A percentile compares a stretch with the other conserved stretches of the same genome.
Evolutionary conservation across 2,329 filamentous ascomycete species (phyloP).

Genomic region (Monilinia aucupariae): DNA sequence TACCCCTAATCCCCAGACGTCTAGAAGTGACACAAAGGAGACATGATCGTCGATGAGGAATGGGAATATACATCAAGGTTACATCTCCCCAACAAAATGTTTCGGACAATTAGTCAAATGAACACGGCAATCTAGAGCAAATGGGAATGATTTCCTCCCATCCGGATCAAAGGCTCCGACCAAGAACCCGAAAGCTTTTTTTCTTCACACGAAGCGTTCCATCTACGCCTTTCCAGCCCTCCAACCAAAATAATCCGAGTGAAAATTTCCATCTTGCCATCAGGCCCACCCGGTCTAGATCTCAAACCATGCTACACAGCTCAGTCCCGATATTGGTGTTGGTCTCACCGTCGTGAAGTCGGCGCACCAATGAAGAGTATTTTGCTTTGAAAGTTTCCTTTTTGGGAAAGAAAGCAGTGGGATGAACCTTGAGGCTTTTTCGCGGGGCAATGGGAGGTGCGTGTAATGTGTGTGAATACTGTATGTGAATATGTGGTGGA

Average conservation of each 20-base stretch:
- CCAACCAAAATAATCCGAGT: neutral
- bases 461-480: neutral
- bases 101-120: constrained; percentile 2
- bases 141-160: constrained; percentile 3
- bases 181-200: neutral
- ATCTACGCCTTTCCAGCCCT: neutral
- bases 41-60: constrained; percentile 10
- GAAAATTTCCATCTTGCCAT: too few species aligned
- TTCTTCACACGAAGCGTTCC: neutral
- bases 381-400: neutral
- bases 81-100: neutral
- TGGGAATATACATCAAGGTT: neutral
- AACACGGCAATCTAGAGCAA: neutral
- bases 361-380: neutral
- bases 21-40: neutral
- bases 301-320: neutral
- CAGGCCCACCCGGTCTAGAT: neutral
- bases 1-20: neutral
- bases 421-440: neutral
- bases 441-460: neutral
- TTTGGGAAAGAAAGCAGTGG: neutral
- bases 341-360: neutral
- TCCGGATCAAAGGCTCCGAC: neutral
- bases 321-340: neutral
- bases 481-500: too few species aligned